Conservation (phyloP, 179 eudicot genomes). For the Spinacia oleracea region DNA sequence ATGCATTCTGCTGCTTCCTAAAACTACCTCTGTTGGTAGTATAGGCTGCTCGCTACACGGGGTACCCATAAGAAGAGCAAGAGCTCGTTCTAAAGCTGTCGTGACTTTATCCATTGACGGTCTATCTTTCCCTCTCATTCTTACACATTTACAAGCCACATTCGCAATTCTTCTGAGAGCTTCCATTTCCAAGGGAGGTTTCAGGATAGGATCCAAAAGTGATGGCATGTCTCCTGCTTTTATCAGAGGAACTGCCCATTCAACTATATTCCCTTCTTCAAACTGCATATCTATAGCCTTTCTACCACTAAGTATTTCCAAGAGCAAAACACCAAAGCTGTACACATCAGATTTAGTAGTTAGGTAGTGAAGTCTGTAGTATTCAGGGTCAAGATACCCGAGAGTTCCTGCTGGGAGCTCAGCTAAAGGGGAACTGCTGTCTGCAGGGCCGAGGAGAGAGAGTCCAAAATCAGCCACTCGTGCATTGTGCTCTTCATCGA, state of each 20-base stretch:
- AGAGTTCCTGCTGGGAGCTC: conserved; percentile 96
- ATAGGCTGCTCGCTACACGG: conserved; percentile 96
- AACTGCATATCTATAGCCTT: conserved; percentile 91
- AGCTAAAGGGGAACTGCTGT: conserved; percentile 87
- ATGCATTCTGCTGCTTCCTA: conserved; percentile 92
- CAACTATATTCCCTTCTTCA: conserved; percentile 88
- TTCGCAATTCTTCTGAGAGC: conserved; percentile 74
- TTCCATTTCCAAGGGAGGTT: conserved; percentile 65
- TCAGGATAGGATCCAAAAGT: conserved; percentile 59
- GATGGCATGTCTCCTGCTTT: conserved; percentile 56
- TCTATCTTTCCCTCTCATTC: conserved; percentile 93
- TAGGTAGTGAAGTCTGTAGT: conserved; percentile 86
- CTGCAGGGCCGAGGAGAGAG: conserved; percentile 80
- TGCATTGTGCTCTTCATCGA: conserved; percentile 93
- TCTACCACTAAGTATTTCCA: conserved; percentile 87
- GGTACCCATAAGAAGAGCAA: conserved; percentile 77
- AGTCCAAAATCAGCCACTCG: conserved; percentile 91
- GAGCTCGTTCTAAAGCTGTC: conserved; percentile 74
- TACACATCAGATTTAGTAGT: conserved; percentile 94
- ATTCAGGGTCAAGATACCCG: conserved; percentile 93
- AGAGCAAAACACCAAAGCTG: conserved; percentile 83
- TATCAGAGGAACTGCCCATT: conserved; percentile 90
- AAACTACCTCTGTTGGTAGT: conserved; percentile 80
- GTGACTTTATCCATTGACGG: conserved; percentile 97
- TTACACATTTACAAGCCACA: conserved; percentile 77